A percentile compares a stretch with the other conserved stretches of the same genome.
These are phyloP conservation scores for Pseudoscleropodium purum DNA, from an alignment of 225 moss, liverwort and hornwort genomes.

Conservation along the genomic window DNA sequence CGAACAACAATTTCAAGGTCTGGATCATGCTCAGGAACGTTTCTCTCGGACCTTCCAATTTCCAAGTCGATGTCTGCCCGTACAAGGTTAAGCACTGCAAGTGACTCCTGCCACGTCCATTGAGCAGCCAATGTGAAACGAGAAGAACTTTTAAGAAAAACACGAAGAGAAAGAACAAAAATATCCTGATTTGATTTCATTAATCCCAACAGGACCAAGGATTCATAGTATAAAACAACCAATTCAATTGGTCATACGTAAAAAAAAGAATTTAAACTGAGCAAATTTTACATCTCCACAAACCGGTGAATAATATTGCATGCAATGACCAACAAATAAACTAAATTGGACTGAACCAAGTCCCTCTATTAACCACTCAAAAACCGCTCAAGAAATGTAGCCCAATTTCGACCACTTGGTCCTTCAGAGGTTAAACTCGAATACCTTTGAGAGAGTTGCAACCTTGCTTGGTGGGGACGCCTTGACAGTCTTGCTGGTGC, in stretches of 20 bases:
- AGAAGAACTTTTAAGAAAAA: background rate
- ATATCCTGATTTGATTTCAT: background rate
- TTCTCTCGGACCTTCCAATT: slow-evolving; percentile 44
- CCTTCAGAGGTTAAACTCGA: background rate
- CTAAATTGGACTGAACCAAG: background rate
- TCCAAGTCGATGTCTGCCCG: slow-evolving; percentile 63
- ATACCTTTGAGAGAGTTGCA: slow-evolving; percentile 67
- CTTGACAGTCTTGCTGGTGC: slow-evolving; percentile 35
- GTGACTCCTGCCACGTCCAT: slow-evolving; percentile 53
- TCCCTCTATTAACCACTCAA: background rate
- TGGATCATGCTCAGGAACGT: slow-evolving; percentile 24
- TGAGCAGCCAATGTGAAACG: background rate
- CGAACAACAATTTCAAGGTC: slow-evolving; percentile 68
- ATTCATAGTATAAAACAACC: background rate
- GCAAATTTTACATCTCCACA: background rate
- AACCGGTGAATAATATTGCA: background rate
- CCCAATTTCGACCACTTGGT: background rate
- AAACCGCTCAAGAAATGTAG: background rate
- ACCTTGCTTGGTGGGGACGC: slow-evolving; percentile 82
- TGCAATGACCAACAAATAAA: background rate
- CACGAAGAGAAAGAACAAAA: background rate
- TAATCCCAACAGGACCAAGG: background rate
- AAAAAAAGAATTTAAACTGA: background rate
- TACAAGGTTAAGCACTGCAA: slow-evolving; percentile 57
- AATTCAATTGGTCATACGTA: background rate